Conservation (phyloP, 805 yeast genomes). For the Scheffersomyces spartinae region DNA sequence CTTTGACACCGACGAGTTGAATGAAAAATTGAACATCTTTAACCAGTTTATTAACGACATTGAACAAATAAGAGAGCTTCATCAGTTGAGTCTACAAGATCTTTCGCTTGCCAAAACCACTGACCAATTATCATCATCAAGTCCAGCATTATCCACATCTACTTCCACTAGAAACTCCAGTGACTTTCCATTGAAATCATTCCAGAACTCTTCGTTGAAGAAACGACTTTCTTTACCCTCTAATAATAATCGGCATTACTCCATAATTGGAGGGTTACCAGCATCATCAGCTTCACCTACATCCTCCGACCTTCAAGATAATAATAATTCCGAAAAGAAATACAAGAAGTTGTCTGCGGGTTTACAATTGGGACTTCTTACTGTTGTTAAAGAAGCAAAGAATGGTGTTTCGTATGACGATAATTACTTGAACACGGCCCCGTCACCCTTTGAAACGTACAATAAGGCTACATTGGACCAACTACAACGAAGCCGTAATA, state of each 20-base stretch:
- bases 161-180: conserved; percentile 4
- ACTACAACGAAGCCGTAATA: conserved; percentile 11
- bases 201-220: conserved; percentile 17
- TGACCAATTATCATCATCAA: too few relatives aligned
- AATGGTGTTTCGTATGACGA: conserved; percentile 12
- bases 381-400: conserved; percentile 24
- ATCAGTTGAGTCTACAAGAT: conserved; percentile 17
- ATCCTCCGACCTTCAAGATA: conserved; percentile 1
- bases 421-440: conserved; percentile 13
- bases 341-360: conserved; percentile 24
- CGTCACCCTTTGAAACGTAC: conserved; percentile 18
- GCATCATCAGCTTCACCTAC: background rate
- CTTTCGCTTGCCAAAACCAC: too few relatives aligned
- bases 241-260: too few relatives aligned
- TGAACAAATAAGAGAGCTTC: conserved; percentile 15
- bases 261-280: too few relatives aligned
- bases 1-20: conserved; percentile 18
- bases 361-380: conserved; percentile 23
- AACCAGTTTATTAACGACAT: conserved; percentile 24
- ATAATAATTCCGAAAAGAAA: conserved; percentile 9
- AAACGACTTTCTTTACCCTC: conserved; percentile 14
- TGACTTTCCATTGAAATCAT: conserved; percentile 16
- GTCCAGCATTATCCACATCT: conserved; percentile 5
- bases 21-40: conserved; percentile 26
- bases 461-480: conserved; percentile 26